These are phyloP conservation scores for Apiospora phragmitis DNA, from an alignment of 2,329 filamentous ascomycete species.

Conservation along the genomic window DNA sequence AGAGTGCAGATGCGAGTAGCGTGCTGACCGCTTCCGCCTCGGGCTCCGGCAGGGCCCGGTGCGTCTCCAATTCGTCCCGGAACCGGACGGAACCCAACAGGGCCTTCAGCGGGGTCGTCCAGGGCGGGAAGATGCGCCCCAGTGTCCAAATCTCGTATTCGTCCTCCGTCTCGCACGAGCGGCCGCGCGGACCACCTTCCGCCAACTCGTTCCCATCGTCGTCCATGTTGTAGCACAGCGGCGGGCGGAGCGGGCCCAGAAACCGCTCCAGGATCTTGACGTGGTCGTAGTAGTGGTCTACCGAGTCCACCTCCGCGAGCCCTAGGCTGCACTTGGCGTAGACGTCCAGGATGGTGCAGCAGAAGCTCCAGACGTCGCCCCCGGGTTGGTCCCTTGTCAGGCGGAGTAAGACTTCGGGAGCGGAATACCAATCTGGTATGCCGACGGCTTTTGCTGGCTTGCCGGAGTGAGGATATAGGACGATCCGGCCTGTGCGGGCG, in stretches of 20 bases:
- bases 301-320: background rate
- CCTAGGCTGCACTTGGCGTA: background rate
- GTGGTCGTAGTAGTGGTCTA: background rate
- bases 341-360: background rate
- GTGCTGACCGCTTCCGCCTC: background rate
- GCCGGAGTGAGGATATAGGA: background rate
- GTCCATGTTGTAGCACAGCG: background rate
- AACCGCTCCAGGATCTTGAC: background rate
- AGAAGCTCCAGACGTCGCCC: background rate
- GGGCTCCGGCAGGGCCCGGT: background rate
- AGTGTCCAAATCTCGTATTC: background rate
- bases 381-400: background rate
- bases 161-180: background rate
- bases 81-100: background rate
- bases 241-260: background rate
- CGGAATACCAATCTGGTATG: background rate
- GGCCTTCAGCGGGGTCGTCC: background rate
- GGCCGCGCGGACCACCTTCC: background rate
- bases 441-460: too few relatives aligned
- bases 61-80: background rate
- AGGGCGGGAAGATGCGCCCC: too few relatives aligned
- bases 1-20: background rate
- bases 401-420: background rate
- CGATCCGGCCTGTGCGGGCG: background rate
- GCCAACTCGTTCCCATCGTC: background rate